phyloP scores from a whole-genome alignment of 306 rosid genomes.

The Quercus rubra region DNA sequence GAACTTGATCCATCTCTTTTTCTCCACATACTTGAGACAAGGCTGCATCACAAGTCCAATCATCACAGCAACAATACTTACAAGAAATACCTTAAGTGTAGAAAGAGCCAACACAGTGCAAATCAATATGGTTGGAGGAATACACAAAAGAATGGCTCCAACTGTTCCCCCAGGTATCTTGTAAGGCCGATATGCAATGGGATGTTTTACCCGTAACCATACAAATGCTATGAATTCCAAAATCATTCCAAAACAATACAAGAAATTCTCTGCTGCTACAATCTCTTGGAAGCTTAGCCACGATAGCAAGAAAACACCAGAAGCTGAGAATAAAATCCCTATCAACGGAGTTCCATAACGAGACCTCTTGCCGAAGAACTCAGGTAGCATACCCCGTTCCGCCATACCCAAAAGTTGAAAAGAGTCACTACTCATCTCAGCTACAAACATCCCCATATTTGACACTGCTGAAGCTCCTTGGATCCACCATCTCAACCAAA shows the following conservation, averaged over 20 bases:
- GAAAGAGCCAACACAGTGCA: slow-evolving; percentile 43
- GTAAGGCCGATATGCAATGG: too few species aligned
- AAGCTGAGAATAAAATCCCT: slow-evolving; percentile 29
- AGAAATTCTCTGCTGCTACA: too few species aligned
- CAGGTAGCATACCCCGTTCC: slow-evolving; percentile 83
- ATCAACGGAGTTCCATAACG: slow-evolving; percentile 73
- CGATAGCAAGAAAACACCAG: too few species aligned
- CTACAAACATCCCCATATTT: slow-evolving; percentile 95
- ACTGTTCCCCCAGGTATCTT: too few species aligned
- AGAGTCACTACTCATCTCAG: slow-evolving; percentile 92
- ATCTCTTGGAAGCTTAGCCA: too few species aligned
- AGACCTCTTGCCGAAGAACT: slow-evolving; percentile 65
- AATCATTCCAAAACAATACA: too few species aligned
- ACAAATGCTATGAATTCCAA: too few species aligned
- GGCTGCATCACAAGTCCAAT: slow-evolving; percentile 73
- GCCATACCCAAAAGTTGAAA: slow-evolving; percentile 31
- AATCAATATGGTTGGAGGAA: slow-evolving; percentile 74
- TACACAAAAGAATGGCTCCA: slow-evolving; percentile 6
- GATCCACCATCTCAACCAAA: slow-evolving; percentile 90
- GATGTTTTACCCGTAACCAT: too few species aligned
- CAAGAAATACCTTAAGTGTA: slow-evolving; percentile 46
- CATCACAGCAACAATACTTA: slow-evolving; percentile 58
- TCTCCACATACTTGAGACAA: slow-evolving; percentile 29
- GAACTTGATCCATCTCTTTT: too few species aligned
- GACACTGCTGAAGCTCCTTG: slow-evolving; percentile 89